Evolutionary conservation across 179 eudicot genomes (phyloP), one percentile per base, ranked within the genome.

Genomic region (Silene vulgaris): DNA sequence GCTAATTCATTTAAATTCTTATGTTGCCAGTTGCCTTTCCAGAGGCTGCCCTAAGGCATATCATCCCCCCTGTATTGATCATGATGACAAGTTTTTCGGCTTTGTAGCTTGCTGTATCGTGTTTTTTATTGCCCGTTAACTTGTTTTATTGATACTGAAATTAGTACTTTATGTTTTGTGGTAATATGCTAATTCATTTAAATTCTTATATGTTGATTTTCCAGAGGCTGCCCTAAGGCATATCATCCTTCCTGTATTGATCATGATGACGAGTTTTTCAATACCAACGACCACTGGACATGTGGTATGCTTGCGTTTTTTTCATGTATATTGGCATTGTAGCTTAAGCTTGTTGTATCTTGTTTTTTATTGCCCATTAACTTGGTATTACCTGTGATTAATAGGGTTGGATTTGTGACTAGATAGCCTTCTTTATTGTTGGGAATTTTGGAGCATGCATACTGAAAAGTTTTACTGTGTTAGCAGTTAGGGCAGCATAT

Each of bases 41-140:
- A 95, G 99, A 93, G 91, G 89, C 74, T 95, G 99, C 74, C 97
- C 99, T 3, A 95, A 95, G 87, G 97, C 97, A 6, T 95, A 95
- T 85, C 99, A 95, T 87, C 93, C 97, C 76, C 85, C 91, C 8
- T 95, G 99, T 81, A 90, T 95, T 65, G 90, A 95, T 77, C 90
- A 89, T 69, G 97, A 92, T 67, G 97, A 89, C 29, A 93, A 91
- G 65, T 95, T 92, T 82, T 95, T 95, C 80, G 72, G 17, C 43
- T 9, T 5, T 54, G 35, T 62, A 60, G 52, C 16, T 1, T 69
- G 3, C 19, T 5, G 9, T 28, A 40, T 30, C 23, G n/a, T 30
- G 70, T 35, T 35, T 35, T 5, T 35, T 35, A 35, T 35, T 43
- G 7, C 5, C 8, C 3, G 30, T 80, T 66, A 30, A 40, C 69